Evolutionary conservation across 345 rosid species (phyloP).

Genomic region (Eucalyptus albens): DNA sequence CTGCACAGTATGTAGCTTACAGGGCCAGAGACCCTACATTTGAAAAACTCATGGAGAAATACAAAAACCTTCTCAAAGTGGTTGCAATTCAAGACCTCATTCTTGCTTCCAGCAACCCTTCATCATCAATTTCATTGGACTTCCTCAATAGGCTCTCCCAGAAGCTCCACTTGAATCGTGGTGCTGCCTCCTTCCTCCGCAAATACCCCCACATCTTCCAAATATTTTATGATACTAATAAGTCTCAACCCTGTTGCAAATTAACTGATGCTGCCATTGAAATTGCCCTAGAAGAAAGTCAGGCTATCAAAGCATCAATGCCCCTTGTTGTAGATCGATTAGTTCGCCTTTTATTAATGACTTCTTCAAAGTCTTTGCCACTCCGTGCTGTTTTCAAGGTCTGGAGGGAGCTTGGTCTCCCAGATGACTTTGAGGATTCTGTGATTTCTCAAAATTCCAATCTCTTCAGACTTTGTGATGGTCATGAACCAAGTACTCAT

Average conservation of each 20-base stretch:
- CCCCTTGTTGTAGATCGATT: constrained; percentile 47
- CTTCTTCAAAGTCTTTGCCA: constrained; percentile 56
- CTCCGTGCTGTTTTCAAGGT: constrained; percentile 89
- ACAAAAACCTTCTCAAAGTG: constrained; percentile 74
- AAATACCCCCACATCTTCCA: constrained; percentile 74
- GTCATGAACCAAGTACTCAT: constrained; percentile 61
- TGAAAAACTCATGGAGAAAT: constrained; percentile 83
- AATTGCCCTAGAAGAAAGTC: constrained; percentile 49
- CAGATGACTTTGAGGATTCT: constrained; percentile 92
- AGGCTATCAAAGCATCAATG: constrained; percentile 30
- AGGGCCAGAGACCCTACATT: constrained; percentile 73
- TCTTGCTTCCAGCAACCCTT: constrained; percentile 36
- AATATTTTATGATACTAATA: constrained; percentile 43
- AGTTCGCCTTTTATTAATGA: constrained; percentile 60
- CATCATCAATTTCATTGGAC: constrained; percentile 46
- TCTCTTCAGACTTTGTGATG: constrained; percentile 49
- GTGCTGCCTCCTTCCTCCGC: constrained; percentile 64
- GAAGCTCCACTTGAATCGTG: constrained; percentile 79
- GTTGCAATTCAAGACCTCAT: constrained; percentile 69
- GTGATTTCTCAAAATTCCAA: constrained; percentile 45
- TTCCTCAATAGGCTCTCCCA: constrained; percentile 82
- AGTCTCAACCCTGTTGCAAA: constrained; percentile 50
- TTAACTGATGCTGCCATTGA: constrained; percentile 43
- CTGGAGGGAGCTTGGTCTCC: constrained; percentile 98
- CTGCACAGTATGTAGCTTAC: constrained; percentile 65